Conservation (phyloP, 2,329 filamentous ascomycete species). For the Clarireedia homoeocarpa region DNA sequence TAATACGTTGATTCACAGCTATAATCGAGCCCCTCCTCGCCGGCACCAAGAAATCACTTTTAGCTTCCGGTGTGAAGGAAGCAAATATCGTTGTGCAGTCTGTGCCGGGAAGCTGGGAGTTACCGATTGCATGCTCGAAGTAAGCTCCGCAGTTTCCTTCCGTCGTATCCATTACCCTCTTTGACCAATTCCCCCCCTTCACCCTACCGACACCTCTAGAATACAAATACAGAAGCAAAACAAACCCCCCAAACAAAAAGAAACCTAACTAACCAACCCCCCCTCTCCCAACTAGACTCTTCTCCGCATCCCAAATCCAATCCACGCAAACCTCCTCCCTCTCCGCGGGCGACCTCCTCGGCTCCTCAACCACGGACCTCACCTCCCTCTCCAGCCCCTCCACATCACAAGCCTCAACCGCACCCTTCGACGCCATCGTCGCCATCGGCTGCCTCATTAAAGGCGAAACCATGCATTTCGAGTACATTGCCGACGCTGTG, state of each 20-base stretch:
- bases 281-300: slow-evolving; percentile 49
- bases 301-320: slow-evolving; percentile 80
- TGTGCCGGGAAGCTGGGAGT: slow-evolving; percentile 90
- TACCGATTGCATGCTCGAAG: slow-evolving; percentile 71
- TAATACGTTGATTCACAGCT: slow-evolving; percentile 28
- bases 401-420: slow-evolving; percentile 35
- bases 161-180: not conserved
- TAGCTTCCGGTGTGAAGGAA: slow-evolving; percentile 71
- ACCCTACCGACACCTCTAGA: slow-evolving; percentile 29
- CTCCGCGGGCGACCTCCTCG: slow-evolving; percentile 67
- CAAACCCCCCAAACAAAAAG: not conserved
- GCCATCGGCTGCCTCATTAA: slow-evolving; percentile 96
- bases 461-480: slow-evolving; percentile 98
- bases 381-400: slow-evolving; percentile 37
- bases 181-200: slow-evolving; percentile 10
- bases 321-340: slow-evolving; percentile 55
- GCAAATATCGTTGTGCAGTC: slow-evolving; percentile 84
- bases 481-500: slow-evolving; percentile 92
- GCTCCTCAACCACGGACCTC: slow-evolving; percentile 59
- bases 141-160: slow-evolving; percentile 8
- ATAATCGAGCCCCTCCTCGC: slow-evolving; percentile 81
- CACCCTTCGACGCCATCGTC: slow-evolving; percentile 86
- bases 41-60: slow-evolving; percentile 71
- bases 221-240: not conserved
- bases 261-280: not conserved